A percentile compares a stretch with the other conserved stretches of the same genome.
Conservation (phyloP, 1,139 yeast species). For the Taphrina flavorubra region DNA sequence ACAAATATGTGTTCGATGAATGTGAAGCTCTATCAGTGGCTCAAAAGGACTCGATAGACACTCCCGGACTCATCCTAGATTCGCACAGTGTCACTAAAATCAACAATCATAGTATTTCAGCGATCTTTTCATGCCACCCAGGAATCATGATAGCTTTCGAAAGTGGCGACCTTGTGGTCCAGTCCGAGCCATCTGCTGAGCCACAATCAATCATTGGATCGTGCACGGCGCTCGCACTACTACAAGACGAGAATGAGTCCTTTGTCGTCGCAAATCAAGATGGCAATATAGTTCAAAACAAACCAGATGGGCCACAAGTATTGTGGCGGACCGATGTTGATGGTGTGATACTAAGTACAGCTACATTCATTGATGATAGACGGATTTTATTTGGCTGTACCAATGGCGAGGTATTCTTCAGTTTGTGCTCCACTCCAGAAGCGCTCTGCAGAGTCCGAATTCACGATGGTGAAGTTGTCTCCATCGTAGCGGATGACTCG, state of each 20-base stretch:
- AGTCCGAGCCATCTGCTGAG: background rate
- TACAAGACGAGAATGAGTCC: slow-evolving; percentile 6
- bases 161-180: slow-evolving; percentile 4
- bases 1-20: background rate
- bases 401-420: background rate
- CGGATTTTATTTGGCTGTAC: background rate
- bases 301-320: background rate
- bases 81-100: background rate
- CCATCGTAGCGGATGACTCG: background rate
- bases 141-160: background rate
- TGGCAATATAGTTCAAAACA: background rate
- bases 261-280: background rate
- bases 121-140: background rate
- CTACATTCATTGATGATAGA: background rate
- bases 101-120: background rate
- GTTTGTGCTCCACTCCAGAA: background rate
- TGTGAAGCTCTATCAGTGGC: slow-evolving; percentile 7
- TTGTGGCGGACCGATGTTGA: background rate
- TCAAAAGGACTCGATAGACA: background rate
- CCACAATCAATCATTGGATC: background rate
- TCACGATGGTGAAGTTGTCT: slow-evolving; percentile 25
- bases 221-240: background rate
- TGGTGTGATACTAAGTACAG: background rate
- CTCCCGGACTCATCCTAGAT: background rate
- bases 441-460: slow-evolving; percentile 1